A percentile compares a stretch with the other conserved stretches of the same genome.
Conservation (phyloP, 2,329 filamentous ascomycete genomes). For the Cyphellophora attinorum region DNA sequence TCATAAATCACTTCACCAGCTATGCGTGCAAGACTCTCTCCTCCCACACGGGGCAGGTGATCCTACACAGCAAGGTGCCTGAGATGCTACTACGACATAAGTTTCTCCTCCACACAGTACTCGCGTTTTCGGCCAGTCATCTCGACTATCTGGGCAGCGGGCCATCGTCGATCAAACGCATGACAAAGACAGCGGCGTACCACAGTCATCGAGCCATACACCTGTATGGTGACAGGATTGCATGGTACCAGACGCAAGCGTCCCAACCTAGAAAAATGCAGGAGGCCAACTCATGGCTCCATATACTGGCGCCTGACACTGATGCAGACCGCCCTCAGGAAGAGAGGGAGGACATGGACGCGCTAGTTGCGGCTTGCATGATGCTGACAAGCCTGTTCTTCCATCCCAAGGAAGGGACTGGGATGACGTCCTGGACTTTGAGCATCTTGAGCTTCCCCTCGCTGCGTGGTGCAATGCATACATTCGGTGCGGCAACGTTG, state of each 20-base stretch:
- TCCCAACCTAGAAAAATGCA: not conserved
- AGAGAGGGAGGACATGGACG: conserved; percentile 1
- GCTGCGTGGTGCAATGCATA: no score
- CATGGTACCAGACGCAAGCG: not conserved
- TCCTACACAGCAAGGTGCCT: conserved; percentile 1
- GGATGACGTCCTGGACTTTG: not conserved
- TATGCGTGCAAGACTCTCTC: not conserved
- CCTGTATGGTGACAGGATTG: not conserved
- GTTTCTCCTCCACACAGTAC: not conserved
- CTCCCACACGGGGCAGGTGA: not conserved
- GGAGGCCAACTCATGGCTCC: not conserved
- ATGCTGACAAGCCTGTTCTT: not conserved
- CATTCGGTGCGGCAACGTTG: not conserved
- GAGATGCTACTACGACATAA: not conserved
- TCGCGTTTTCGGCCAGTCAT: not conserved
- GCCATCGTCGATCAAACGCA: not conserved
- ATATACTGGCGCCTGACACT: not conserved
- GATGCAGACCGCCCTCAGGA: not conserved
- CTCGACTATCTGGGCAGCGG: not conserved
- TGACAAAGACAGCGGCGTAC: not conserved
- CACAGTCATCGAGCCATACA: not conserved
- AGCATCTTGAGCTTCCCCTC: no score
- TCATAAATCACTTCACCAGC: not conserved
- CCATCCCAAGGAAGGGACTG: not conserved
- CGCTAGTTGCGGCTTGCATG: conserved; percentile 1